Evolutionary conservation across 345 rosid species (phyloP), one percentile per base, ranked within the genome.

Genomic region (Nephelium lappaceum): DNA sequence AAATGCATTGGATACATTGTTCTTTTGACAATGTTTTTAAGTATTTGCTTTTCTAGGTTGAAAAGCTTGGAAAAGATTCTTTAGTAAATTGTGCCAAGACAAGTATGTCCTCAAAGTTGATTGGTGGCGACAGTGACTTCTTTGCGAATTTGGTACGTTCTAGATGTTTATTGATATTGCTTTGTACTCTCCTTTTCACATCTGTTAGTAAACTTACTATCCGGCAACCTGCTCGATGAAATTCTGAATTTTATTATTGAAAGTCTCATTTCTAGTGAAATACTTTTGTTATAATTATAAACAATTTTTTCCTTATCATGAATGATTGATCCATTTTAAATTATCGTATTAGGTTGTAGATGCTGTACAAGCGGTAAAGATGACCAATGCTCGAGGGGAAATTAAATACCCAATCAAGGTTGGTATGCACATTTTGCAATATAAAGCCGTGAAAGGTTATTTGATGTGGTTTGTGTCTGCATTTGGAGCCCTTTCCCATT

Each of bases 61-160:
- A 96, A 82, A 96, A 94, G 85, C 95, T 97, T 45, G 98, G 98
- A 70, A 97, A 93, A 80, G 94, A 87, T 83, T 93, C 96, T 81
- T 84, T 97, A 53, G 82, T 97, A 63, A 97, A 94, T 82, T 94
- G 95, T 85, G 99, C 98, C 57, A 97, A 97, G 84, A 97, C 98
- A 68, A 94, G 98, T 87, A 94, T 97, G 97, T 96, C 99, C 72
- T 97, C 99, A 3, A 97, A 94, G 88, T 83, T 97, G 87, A 93
- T 97, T 85, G 91, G 92, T 69, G 88, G 85, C 76, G 98, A 97
- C 85, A 92, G 97, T 65, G 94, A 96, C 88, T 90, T 93, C 86
- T 97, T 94, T 71, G 98, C 99, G 11, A 90, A 93, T 87, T 62
- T 94, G 98, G 99, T 94, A 90, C 65, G 83, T 53, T 42, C 39